These are phyloP conservation scores for Rhamnella rubrinervis DNA, from an alignment of 331 rosid genomes.

Conservation along the genomic window DNA sequence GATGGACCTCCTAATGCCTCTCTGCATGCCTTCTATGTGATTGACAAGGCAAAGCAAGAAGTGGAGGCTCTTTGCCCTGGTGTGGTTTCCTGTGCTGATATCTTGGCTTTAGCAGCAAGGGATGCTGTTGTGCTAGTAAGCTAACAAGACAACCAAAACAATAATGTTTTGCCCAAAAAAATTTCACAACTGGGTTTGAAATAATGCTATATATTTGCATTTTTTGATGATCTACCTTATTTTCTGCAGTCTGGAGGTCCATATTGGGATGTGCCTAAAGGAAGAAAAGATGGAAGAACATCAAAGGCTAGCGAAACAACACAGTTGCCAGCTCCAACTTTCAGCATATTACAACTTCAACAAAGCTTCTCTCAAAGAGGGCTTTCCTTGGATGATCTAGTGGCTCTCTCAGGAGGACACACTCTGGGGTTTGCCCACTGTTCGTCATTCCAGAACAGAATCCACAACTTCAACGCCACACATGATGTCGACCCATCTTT, in stretches of 20 bases:
- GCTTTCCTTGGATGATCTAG: constrained; percentile 69
- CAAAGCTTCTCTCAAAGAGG: constrained; percentile 84
- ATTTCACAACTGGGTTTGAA: background rate
- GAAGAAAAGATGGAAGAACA: constrained; percentile 85
- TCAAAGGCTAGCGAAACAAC: constrained; percentile 73
- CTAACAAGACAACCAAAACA: background rate
- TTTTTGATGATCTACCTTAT: background rate
- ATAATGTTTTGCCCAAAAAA: background rate
- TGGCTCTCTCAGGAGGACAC: constrained; percentile 92
- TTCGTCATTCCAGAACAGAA: constrained; percentile 69
- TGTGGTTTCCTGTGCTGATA: constrained; percentile 57
- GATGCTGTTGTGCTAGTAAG: constrained; percentile 52
- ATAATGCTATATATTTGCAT: background rate
- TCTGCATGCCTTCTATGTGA: constrained; percentile 48
- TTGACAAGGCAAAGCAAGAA: constrained; percentile 52
- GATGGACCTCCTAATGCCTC: constrained; percentile 55
- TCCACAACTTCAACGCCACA: constrained; percentile 56
- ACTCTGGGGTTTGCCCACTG: constrained; percentile 70
- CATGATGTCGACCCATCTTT: constrained; percentile 58
- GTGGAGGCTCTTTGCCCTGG: constrained; percentile 53
- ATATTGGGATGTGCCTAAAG: constrained; percentile 74
- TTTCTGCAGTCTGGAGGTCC: constrained; percentile 82
- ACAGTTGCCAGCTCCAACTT: constrained; percentile 71
- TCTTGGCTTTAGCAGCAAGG: constrained; percentile 54
- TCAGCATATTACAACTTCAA: constrained; percentile 74